A percentile compares a stretch with the other conserved stretches of the same genome.
phyloP scores from a whole-genome alignment of 768 basidiomycete species.

The Tricholoma saponaceum region DNA sequence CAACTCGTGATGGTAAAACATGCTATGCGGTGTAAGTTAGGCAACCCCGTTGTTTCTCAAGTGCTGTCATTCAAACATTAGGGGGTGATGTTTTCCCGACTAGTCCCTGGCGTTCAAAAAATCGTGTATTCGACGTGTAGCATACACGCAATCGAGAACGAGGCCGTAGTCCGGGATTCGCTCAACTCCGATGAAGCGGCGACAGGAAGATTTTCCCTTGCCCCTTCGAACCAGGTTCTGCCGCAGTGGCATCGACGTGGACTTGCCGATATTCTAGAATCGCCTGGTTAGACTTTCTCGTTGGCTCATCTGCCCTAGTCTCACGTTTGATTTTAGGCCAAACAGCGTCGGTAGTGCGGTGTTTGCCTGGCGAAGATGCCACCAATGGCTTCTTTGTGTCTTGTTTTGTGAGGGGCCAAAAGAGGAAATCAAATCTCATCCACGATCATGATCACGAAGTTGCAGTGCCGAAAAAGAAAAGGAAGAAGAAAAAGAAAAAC shows the following conservation, averaged over 20 bases:
- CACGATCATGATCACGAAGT: slow-evolving; percentile 14
- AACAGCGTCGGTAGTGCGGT: slow-evolving; percentile 64
- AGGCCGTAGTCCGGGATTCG: slow-evolving; percentile 78
- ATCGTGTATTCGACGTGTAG: slow-evolving; percentile 99
- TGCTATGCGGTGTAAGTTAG: slow-evolving; percentile 83
- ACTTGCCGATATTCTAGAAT: slow-evolving; percentile 55
- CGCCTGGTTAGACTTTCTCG: slow-evolving; percentile 37
- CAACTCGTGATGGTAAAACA: slow-evolving; percentile 90
- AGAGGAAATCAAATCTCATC: slow-evolving; percentile 21
- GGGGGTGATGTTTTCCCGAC: slow-evolving; percentile 4
- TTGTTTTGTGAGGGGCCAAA: slow-evolving; percentile 58
- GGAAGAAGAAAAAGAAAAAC: slow-evolving; percentile 16
- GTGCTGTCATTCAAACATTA: slow-evolving; percentile 3
- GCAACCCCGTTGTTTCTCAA: not conserved
- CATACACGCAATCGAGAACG: slow-evolving; percentile 87
- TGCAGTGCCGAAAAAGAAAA: slow-evolving; percentile 12
- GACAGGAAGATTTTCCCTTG: slow-evolving; percentile 60
- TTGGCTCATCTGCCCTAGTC: not conserved
- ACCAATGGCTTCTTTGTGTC: slow-evolving; percentile 98
- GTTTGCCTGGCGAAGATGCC: slow-evolving; percentile 75
- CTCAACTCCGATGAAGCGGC: slow-evolving; percentile 69
- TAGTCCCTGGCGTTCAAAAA: slow-evolving; percentile 72
- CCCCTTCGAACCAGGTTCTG: slow-evolving; percentile 60
- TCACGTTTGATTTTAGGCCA: slow-evolving; percentile 32
- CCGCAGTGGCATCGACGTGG: slow-evolving; percentile 86